Base-by-base conservation (phyloP, 768 basidiomycete genomes). In the Mycena capillaripes region DNA sequence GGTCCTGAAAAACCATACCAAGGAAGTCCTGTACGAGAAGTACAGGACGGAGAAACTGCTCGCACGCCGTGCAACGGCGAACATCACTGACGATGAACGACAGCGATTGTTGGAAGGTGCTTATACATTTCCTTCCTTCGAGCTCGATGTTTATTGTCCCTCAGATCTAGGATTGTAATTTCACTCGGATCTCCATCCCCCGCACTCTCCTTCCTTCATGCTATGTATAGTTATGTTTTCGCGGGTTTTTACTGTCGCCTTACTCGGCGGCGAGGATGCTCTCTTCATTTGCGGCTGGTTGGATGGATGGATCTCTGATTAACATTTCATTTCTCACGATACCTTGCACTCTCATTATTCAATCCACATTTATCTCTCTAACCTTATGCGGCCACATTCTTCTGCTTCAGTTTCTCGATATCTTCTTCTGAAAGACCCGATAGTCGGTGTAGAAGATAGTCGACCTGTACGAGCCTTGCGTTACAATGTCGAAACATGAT, bases 31-130 rank as follows among this genome's bases (percentile, higher is more conserved):
- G 82, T 98, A 98, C 81, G 97, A 98, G 86, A 92, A 92, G 77
- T 98, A 93, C 82, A 88, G 97, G 78, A 97, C 95, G 1, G 95
- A 96, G 85, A 96, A 96, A 82, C 89, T 97, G 66, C 89, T 97
- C 23, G 95, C 94, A 53, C 89, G 94, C 74, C 92, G 95, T 73
- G 95, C 93, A 25, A 96, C 95, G 25, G 88, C 89, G 76, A 88
- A 90, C 74, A 95, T 96, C 76, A 90, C 91, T 63, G 92, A 94
- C 61, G 92, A 91, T 74, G 89, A 95, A 78, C 85, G 91, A 76
- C 89, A 91, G 76, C 88, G 91, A 76, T 83, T 96, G 78, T 81
- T 96, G 76, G 88, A 93, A 87, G 93, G 94, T 93, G 69, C 46
- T 87, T 76, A 44, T 32, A 17, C 29, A 23, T 57, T 19, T 42